These are phyloP conservation scores for Cyberlindnera xylosilytica DNA, from an alignment of 805 yeast genomes.

Conservation along the genomic window DNA sequence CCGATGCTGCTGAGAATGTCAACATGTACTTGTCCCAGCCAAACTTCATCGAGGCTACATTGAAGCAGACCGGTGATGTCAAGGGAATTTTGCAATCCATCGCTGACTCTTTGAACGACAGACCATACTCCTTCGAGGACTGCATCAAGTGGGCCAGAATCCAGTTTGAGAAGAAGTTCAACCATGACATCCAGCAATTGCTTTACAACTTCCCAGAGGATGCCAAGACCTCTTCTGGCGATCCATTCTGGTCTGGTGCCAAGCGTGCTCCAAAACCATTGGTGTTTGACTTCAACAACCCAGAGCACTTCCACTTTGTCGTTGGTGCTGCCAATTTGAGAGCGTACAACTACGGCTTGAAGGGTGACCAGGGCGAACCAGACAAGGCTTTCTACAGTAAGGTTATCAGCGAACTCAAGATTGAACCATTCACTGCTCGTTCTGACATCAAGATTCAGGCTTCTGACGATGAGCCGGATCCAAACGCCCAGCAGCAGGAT, in stretches of 20 bases:
- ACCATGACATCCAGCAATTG: conserved; percentile 84
- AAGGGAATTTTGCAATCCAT: conserved; percentile 84
- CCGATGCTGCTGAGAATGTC: conserved; percentile 90
- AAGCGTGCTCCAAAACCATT: conserved; percentile 94
- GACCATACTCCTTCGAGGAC: conserved; percentile 89
- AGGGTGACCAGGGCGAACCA: conserved; percentile 61
- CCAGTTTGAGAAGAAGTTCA: conserved; percentile 82
- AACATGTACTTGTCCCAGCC: conserved; percentile 89
- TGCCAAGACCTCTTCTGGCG: conserved; percentile 85
- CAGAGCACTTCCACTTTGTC: conserved; percentile 78
- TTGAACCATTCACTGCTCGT: conserved; percentile 72
- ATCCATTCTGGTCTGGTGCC: conserved; percentile 97
- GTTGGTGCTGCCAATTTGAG: conserved; percentile 88
- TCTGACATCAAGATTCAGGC: conserved; percentile 78
- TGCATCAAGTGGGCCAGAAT: conserved; percentile 93
- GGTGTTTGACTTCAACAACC: conserved; percentile 67
- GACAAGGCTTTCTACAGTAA: conserved; percentile 46
- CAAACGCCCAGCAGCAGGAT: conserved; percentile 50
- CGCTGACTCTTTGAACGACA: conserved; percentile 65
- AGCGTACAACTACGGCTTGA: conserved; percentile 87
- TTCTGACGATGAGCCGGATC: conserved; percentile 85
- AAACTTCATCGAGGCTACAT: conserved; percentile 83
- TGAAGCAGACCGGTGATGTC: conserved; percentile 90
- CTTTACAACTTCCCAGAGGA: conserved; percentile 93
- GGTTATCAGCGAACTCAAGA: conserved; percentile 46